Evolutionary conservation across 2,329 filamentous ascomycete species (phyloP), one percentile per base, ranked within the genome.

Genomic region (Aspergillus eucalypticola): DNA sequence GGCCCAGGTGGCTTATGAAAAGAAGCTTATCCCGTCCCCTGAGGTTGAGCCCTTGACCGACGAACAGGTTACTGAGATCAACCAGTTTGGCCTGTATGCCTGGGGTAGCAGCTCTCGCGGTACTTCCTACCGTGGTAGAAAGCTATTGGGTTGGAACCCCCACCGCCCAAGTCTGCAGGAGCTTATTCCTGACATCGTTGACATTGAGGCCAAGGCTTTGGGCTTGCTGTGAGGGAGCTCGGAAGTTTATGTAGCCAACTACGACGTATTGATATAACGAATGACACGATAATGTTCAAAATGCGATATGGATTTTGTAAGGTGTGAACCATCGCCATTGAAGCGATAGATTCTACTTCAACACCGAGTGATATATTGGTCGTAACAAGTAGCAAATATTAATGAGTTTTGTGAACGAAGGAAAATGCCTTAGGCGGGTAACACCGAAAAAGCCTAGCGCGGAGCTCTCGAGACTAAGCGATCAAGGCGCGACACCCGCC

Each of bases 101-200:
- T 77, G 75, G 75, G 76, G 75, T 17, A 72, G 67, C 5, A 78
- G 73, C 60, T 77, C 75, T 17, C 67, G 75, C 35, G 73, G 75
- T 8, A 67, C 68, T 60, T 70, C 76, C 4, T 68, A 75, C 50
- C 71, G 76, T 15, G 76, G 71, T 1, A 71, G 69, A 32, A 76
- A 76, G 60, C 61, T 78, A 54, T 64, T 78, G 51, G 75, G 73
- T 1, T 78, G 76, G 76, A 66, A 66, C 5, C 75, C 76, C 10
- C 65, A 71, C 58, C 73, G 82, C 51, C 76, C 75, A 21, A 80
- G 78, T 27, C 58, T 90, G 55, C 71, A 82, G 60, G 83, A 87
- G 10, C 76, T 83, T 54, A 73, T 90, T 27, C 80, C 82, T 2
- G 76, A 77, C 2, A 81, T 85, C 51, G 79, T 90, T 0, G 79